Base-by-base conservation (phyloP, 805 yeast genomes). In the Lipomyces sp. region DNA sequence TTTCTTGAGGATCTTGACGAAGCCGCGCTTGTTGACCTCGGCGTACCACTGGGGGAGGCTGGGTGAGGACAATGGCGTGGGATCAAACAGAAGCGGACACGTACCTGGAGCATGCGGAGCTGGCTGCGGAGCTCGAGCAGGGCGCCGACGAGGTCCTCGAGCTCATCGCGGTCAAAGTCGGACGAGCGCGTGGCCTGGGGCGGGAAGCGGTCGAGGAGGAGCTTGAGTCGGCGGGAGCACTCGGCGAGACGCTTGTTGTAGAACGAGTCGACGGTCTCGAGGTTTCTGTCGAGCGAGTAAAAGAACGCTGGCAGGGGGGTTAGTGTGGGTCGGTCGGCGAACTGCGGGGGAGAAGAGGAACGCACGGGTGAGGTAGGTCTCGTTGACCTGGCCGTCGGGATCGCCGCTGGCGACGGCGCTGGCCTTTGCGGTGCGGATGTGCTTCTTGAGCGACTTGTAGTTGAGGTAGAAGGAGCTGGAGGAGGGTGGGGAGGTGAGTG, bases 1-100 rank as follows among this genome's bases (percentile, higher is more conserved):
- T 63, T 90, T 90, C 70, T 90, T 90, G 63, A 91, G 73, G 57
- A 91, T 91, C 70, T 90, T 90, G 47, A 82, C 78, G 61, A 89
- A 86, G 0, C 96, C 98, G 54, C 95, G 81, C 64, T 84, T 86
- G 72, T 90, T 90, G 61, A 90, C 78, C 64, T 91, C 97, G 22
- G 95, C 95, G 66, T 79, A 90, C 96, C 97, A 91, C 66, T 60
- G 28, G 13, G 19, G 2, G 14, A 14, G 24, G 6, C 22, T 37
- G 19, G 45, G 39, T 21, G 36, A 28, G 5, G 18, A n/a, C n/a
- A n/a, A n/a, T n/a, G n/a, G n/a, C 2, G 18, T 18, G 18, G 28
- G 31, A 19, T 22, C 8, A 22, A n/a, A 3, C 22, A n/a, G 22
- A 26, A 7, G 14, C 26, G 13, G 23, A 45, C 4, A 23, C 57